phyloP scores from a whole-genome alignment of 768 basidiomycete genomes.

The Phallus indusiatus region DNA sequence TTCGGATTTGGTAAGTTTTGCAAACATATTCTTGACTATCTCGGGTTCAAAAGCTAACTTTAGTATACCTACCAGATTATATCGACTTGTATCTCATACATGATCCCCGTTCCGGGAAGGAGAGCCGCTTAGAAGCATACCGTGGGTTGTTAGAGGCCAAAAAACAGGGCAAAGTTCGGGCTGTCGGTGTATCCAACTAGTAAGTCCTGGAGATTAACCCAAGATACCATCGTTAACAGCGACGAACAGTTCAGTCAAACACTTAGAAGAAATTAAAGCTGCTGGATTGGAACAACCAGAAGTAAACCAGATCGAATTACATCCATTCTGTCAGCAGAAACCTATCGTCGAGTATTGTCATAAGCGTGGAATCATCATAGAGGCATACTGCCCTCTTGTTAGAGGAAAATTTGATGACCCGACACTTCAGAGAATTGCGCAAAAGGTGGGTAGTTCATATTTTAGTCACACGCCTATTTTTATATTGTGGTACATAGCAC shows the following conservation, averaged over 20 bases:
- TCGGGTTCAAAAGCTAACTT: background rate
- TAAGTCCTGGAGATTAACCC: constrained; percentile 26
- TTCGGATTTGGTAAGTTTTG: constrained; percentile 46
- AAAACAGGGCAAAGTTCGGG: constrained; percentile 53
- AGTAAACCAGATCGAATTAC: constrained; percentile 80
- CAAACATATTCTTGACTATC: background rate
- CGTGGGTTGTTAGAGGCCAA: constrained; percentile 58
- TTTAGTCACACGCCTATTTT: background rate
- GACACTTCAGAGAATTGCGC: constrained; percentile 42
- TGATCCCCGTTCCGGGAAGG: constrained; percentile 54
- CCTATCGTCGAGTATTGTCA: constrained; percentile 70
- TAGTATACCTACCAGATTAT: constrained; percentile 31
- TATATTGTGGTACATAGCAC: constrained; percentile 30
- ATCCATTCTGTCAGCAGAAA: constrained; percentile 75
- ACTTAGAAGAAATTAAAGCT: constrained; percentile 62
- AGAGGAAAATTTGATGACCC: constrained; percentile 42
- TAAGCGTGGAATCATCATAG: constrained; percentile 46
- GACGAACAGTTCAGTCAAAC: constrained; percentile 45
- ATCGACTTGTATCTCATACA: constrained; percentile 76
- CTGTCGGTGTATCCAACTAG: constrained; percentile 83
- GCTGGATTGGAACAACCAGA: constrained; percentile 56
- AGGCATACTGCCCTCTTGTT: constrained; percentile 74
- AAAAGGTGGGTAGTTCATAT: constrained; percentile 37
- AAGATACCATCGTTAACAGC: background rate
- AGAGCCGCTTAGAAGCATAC: constrained; percentile 61